phyloP scores from a whole-genome alignment of 371 early-diverging fungal species.

The Mucor velutinosus region DNA sequence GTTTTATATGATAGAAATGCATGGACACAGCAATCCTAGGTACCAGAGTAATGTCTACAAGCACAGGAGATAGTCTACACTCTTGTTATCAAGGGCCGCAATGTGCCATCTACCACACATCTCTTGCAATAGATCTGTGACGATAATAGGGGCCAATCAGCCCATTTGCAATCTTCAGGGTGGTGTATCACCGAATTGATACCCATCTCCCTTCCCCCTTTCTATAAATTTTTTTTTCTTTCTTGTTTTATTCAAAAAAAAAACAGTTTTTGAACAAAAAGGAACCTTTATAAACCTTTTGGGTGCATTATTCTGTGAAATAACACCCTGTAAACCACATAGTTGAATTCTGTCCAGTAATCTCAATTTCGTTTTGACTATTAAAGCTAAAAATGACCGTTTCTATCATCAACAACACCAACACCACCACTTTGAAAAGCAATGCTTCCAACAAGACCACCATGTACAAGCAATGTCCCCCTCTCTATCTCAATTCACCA shows the following conservation, averaged over 20 bases:
- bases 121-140: too few relatives aligned
- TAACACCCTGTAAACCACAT: not conserved
- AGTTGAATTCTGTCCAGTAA: not conserved
- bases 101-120: too few relatives aligned
- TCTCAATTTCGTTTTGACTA: constrained; percentile 17
- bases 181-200: not conserved
- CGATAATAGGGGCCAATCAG: too few relatives aligned
- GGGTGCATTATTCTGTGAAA: constrained; percentile 2
- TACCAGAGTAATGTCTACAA: too few relatives aligned
- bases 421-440: not conserved
- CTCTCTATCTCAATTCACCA: not conserved
- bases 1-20: not conserved
- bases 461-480: not conserved
- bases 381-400: constrained; percentile 10
- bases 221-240: not conserved
- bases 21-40: not conserved
- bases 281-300: not conserved
- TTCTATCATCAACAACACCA: constrained; percentile 9
- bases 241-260: not conserved
- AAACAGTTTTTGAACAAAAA: not conserved
- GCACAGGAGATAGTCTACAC: too few relatives aligned
- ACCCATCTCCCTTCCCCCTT: not conserved
- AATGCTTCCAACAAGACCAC: not conserved
- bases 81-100: too few relatives aligned
- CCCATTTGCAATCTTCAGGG: not conserved